phyloP scores from a whole-genome alignment of 75 land plant species.

The Adiantum capillusveneris region DNA sequence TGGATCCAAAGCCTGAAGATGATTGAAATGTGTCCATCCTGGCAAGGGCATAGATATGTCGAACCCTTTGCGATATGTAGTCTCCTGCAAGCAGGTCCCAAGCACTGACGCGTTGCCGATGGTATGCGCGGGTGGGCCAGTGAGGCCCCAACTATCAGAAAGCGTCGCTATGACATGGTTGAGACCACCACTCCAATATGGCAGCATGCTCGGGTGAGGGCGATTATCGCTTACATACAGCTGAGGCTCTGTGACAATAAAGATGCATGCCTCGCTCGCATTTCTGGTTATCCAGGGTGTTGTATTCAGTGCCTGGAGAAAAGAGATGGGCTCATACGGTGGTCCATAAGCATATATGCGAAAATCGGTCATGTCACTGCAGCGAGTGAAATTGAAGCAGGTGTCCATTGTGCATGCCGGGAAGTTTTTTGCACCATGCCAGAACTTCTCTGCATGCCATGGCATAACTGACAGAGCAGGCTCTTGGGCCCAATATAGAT shows the following conservation, averaged over 20 bases:
- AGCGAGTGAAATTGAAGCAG: slow-evolving; percentile 37
- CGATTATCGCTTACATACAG: background rate
- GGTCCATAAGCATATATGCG: slow-evolving; percentile 20
- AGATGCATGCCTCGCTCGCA: slow-evolving; percentile 31
- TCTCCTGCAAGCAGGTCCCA: slow-evolving; percentile 25
- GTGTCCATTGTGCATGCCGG: slow-evolving; percentile 38
- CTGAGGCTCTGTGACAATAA: slow-evolving; percentile 16
- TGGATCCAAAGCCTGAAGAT: slow-evolving; percentile 5
- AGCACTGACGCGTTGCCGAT: slow-evolving; percentile 25
- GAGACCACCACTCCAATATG: too few species aligned
- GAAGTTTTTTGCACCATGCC: slow-evolving; percentile 31
- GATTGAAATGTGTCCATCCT: too few species aligned
- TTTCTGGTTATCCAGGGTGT: slow-evolving; percentile 25
- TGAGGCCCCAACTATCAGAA: slow-evolving; percentile 25
- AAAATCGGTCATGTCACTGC: slow-evolving; percentile 19
- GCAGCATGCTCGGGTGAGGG: slow-evolving; percentile 16
- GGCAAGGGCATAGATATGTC: slow-evolving; percentile 34
- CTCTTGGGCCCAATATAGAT: too few species aligned
- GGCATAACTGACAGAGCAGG: too few species aligned
- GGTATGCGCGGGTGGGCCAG: slow-evolving; percentile 10
- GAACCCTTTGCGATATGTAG: slow-evolving; percentile 29
- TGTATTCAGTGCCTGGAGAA: slow-evolving; percentile 15
- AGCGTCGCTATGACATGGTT: slow-evolving; percentile 30
- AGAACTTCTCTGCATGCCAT: slow-evolving; percentile 20
- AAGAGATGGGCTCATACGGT: slow-evolving; percentile 16